Percentiles rank a stretch among this genome's conserved stretches.
These are phyloP conservation scores for Lipomyces anomalus DNA, from an alignment of 805 yeast genomes.

Conservation along the genomic window DNA sequence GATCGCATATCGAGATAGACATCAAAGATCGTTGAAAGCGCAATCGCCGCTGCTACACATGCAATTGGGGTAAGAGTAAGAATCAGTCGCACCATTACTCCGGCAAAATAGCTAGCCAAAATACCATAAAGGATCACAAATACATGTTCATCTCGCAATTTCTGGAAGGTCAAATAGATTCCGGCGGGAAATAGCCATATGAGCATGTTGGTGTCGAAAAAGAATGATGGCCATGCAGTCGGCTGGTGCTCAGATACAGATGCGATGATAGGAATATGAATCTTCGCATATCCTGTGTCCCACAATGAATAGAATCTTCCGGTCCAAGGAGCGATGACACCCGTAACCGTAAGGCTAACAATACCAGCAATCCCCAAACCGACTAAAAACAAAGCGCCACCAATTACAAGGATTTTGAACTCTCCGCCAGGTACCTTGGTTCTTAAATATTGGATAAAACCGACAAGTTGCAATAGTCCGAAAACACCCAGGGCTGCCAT, in stretches of 20 bases:
- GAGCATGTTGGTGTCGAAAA: conserved; percentile 85
- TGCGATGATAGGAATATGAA: conserved; percentile 97
- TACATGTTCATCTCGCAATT: conserved; percentile 83
- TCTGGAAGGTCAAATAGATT: conserved; percentile 82
- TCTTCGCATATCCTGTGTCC: conserved; percentile 97
- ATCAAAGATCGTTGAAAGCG: conserved; percentile 78
- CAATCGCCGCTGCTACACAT: conserved; percentile 88
- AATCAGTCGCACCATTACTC: conserved; percentile 98
- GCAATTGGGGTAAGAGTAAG: conserved; percentile 92
- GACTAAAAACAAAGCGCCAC: conserved; percentile 47
- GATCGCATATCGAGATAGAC: conserved; percentile 54
- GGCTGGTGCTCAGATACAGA: conserved; percentile 99
- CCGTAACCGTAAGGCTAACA: conserved; percentile 76
- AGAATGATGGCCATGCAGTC: conserved; percentile 99
- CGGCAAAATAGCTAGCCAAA: conserved; percentile 95
- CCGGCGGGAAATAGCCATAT: conserved; percentile 99
- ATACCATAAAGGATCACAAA: conserved; percentile 88
- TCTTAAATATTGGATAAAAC: conserved; percentile 76
- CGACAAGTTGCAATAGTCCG: conserved; percentile 87
- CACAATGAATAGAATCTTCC: conserved; percentile 97
- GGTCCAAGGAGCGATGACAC: conserved; percentile 98
- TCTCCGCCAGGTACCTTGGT: conserved; percentile 64
- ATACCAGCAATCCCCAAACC: conserved; percentile 64
- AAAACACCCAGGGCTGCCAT: conserved; percentile 98
- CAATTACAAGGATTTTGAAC: conserved; percentile 58